Conservation (phyloP, 1,284 basidiomycete species). For the Microbotryum scabiosae region DNA sequence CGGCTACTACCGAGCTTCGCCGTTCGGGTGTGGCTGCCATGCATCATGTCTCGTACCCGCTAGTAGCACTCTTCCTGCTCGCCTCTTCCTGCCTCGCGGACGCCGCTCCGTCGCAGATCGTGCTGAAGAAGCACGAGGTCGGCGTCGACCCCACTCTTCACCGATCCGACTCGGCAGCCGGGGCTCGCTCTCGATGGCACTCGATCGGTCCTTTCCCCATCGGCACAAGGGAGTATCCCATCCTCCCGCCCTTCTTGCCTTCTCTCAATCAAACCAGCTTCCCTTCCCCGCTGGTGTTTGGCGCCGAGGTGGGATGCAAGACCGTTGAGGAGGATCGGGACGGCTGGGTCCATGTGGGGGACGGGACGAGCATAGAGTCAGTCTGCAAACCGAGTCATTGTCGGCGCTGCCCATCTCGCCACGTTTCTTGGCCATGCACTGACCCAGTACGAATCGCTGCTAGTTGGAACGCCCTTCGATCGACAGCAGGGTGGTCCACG, state of each 20-base stretch:
- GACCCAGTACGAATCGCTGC: not conserved
- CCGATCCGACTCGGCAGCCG: not conserved
- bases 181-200: not conserved
- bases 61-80: not conserved
- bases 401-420: constrained; percentile 11
- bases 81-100: too few species aligned
- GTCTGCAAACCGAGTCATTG: constrained; percentile 7
- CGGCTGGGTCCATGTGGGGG: constrained; percentile 52
- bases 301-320: constrained; percentile 54
- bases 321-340: constrained; percentile 41
- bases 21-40: too few species aligned
- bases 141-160: not conserved
- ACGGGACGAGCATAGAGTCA: constrained; percentile 54
- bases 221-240: constrained; percentile 68
- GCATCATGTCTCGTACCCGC: not conserved
- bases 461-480: constrained; percentile 59
- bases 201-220: constrained; percentile 70
- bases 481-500: constrained; percentile 70
- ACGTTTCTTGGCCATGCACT: not conserved
- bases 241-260: constrained; percentile 60
- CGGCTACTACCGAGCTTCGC: too few species aligned
- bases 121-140: not conserved
- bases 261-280: constrained; percentile 50
- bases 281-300: constrained; percentile 58
- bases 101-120: too few species aligned